phyloP scores from a whole-genome alignment of 306 rosid genomes.

The Boehmeria nivea region DNA sequence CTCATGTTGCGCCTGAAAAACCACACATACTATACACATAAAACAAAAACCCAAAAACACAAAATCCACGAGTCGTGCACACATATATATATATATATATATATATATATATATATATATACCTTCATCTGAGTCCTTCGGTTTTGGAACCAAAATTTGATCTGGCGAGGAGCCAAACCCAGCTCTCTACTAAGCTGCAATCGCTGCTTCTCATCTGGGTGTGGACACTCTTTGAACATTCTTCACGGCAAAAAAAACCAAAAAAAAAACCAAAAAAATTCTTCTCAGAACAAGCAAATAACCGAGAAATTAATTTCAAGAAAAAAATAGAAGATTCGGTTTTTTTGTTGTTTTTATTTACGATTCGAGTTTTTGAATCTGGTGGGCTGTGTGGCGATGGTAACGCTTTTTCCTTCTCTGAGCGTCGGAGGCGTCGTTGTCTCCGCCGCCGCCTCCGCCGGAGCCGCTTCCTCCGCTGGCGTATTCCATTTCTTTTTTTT shows the following conservation, averaged over 20 bases:
- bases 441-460: conserved; percentile 39
- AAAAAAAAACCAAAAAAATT: neutral
- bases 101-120: neutral
- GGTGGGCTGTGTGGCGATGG: conserved; percentile 91
- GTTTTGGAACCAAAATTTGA: conserved; percentile 98
- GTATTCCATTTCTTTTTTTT: conserved; percentile 52
- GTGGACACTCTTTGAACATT: conserved; percentile 88
- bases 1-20: conserved; percentile 79
- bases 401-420: conserved; percentile 73
- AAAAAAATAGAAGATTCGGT: neutral
- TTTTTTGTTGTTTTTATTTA: conserved; percentile 17
- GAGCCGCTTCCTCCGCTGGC: conserved; percentile 63
- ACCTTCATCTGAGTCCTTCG: conserved; percentile 98
- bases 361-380: conserved; percentile 96
- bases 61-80: too few species aligned
- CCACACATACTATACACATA: neutral
- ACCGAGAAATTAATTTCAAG: too few species aligned
- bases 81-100: neutral
- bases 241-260: conserved; percentile 35
- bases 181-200: conserved; percentile 77
- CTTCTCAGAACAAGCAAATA: neutral
- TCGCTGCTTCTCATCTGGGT: conserved; percentile 96
- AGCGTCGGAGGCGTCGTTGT: conserved; percentile 52
- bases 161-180: conserved; percentile 93
- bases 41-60: too few species aligned